Evolutionary conservation across 306 rosid species (phyloP).

Genomic region (Corylus americana): DNA sequence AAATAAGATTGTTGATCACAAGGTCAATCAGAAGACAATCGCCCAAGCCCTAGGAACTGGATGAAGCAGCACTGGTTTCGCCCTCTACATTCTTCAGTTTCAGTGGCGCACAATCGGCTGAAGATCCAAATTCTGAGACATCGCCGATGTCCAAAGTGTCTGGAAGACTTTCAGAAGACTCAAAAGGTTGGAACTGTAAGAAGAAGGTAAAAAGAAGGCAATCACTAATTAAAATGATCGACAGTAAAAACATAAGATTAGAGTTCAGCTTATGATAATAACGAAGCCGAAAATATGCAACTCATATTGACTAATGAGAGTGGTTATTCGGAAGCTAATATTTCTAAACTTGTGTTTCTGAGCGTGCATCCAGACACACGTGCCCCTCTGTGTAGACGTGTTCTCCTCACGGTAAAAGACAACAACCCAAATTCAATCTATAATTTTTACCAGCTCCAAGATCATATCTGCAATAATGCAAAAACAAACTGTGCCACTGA

Average conservation of each 20-base stretch:
- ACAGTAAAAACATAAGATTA: not conserved
- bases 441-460: not conserved
- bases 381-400: not conserved
- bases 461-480: not conserved
- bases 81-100: constrained; percentile 59
- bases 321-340: not conserved
- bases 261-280: not conserved
- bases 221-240: not conserved
- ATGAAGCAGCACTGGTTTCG: constrained; percentile 52
- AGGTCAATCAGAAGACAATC: constrained; percentile 32
- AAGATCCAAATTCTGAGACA: constrained; percentile 58
- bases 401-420: not conserved
- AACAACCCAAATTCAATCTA: not conserved
- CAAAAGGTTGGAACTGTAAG: constrained; percentile 51
- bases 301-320: not conserved
- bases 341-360: not conserved
- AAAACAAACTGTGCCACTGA: not conserved
- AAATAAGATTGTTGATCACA: constrained; percentile 20
- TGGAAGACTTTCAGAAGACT: constrained; percentile 67
- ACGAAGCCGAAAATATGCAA: not conserved
- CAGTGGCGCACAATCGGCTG: constrained; percentile 40
- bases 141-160: constrained; percentile 86
- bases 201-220: constrained; percentile 27
- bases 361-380: not conserved
- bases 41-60: constrained; percentile 33